phyloP scores from a whole-genome alignment of 805 yeast species.

The Monosporozyma solicola region DNA sequence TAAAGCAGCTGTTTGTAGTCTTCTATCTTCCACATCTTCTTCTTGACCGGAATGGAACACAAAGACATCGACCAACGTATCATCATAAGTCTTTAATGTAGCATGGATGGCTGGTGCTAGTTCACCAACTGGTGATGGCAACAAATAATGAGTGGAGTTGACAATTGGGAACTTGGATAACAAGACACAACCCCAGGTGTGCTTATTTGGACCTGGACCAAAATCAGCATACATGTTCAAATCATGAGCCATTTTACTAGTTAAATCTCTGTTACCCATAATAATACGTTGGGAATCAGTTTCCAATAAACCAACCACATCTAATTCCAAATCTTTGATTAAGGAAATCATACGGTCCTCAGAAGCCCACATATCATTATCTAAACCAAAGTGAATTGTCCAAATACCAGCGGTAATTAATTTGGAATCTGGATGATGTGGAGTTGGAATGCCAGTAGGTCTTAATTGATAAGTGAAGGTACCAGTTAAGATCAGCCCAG shows the following conservation, averaged over 20 bases:
- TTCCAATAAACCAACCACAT: slow-evolving; percentile 84
- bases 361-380: slow-evolving; percentile 96
- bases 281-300: slow-evolving; percentile 88
- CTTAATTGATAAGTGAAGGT: slow-evolving; percentile 18
- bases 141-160: slow-evolving; percentile 78
- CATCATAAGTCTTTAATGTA: slow-evolving; percentile 84
- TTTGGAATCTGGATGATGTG: slow-evolving; percentile 58
- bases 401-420: slow-evolving; percentile 92
- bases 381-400: slow-evolving; percentile 96
- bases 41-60: slow-evolving; percentile 98
- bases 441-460: slow-evolving; percentile 45
- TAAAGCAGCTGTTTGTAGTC: slow-evolving; percentile 71
- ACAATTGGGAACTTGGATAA: slow-evolving; percentile 91
- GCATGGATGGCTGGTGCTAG: slow-evolving; percentile 98
- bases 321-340: slow-evolving; percentile 78
- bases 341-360: slow-evolving; percentile 84
- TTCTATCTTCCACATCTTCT: slow-evolving; percentile 90
- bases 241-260: slow-evolving; percentile 86
- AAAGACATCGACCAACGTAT: slow-evolving; percentile 68
- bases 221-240: slow-evolving; percentile 91
- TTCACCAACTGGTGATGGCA: slow-evolving; percentile 97
- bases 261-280: slow-evolving; percentile 92
- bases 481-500: slow-evolving; percentile 12
- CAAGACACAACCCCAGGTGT: slow-evolving; percentile 95
- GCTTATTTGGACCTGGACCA: slow-evolving; percentile 97